Conservation (phyloP, 208 protist genomes). For the Lotmaria passim region DNA sequence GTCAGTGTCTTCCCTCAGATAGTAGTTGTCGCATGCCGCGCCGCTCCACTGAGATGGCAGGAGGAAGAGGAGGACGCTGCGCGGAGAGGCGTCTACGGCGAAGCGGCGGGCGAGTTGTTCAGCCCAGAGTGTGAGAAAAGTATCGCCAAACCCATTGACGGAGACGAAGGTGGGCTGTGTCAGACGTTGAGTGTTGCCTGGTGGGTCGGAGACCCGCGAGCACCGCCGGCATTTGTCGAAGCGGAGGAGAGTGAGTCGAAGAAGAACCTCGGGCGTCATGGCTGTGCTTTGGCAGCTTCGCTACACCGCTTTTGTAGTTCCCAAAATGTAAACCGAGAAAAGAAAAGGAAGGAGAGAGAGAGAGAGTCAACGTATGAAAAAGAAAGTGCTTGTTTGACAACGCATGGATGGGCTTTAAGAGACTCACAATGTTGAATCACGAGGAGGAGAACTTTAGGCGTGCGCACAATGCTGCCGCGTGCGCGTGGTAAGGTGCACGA, state of each 20-base stretch:
- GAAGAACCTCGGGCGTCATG: conserved; percentile 18
- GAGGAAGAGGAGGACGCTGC: conserved; percentile 7
- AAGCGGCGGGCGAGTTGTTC: neutral
- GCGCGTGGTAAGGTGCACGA: no score
- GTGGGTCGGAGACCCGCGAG: neutral
- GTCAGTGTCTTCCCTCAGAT: neutral
- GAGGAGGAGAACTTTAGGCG: no score
- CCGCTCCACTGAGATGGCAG: conserved; percentile 18
- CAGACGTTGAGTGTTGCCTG: neutral
- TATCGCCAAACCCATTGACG: neutral
- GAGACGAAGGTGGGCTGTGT: neutral
- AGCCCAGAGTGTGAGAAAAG: conserved; percentile 20
- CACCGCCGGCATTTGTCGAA: neutral
- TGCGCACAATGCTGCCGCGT: no score
- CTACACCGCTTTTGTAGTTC: neutral
- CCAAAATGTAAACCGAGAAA: no score
- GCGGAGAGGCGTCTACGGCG: neutral
- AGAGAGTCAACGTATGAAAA: neutral
- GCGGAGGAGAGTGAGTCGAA: conserved; percentile 14
- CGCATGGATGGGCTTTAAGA: neutral
- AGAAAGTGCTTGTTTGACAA: neutral
- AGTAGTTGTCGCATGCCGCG: neutral
- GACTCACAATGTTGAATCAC: no score
- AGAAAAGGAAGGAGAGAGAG: neutral
- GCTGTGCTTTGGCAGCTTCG: neutral